Conservation (phyloP, 1,284 basidiomycete species). For the Omphalotus olearius region DNA sequence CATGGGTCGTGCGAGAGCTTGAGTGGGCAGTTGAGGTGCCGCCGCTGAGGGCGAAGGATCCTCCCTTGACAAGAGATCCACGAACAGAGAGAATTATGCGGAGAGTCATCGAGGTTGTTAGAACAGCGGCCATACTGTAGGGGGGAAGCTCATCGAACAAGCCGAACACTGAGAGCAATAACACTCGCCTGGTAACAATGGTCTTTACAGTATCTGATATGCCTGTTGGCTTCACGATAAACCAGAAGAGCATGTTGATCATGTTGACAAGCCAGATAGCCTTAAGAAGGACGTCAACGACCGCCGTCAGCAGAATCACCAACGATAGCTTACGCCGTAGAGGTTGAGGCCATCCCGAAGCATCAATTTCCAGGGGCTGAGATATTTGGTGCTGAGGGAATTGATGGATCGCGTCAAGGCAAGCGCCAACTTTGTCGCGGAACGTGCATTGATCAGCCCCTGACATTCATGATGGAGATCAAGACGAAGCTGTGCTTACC, state of each 20-base stretch:
- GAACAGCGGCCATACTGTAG: conserved; percentile 67
- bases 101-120: conserved; percentile 79
- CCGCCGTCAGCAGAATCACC: conserved; percentile 2
- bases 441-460: neutral
- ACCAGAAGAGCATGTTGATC: conserved; percentile 78
- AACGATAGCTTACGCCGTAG: conserved; percentile 50
- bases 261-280: conserved; percentile 75
- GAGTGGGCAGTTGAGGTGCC: conserved; percentile 29
- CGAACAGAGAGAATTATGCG: conserved; percentile 78
- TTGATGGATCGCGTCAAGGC: conserved; percentile 60
- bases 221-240: conserved; percentile 65
- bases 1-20: conserved; percentile 44
- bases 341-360: conserved; percentile 82
- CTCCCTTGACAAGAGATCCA: conserved; percentile 63
- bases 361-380: conserved; percentile 77
- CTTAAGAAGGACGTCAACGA: conserved; percentile 24
- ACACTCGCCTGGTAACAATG: conserved; percentile 55
- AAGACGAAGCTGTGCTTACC: conserved; percentile 32
- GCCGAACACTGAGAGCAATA: neutral
- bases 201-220: conserved; percentile 66
- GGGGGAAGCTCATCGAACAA: conserved; percentile 3
- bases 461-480: neutral
- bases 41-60: conserved; percentile 61
- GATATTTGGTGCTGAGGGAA: conserved; percentile 53
- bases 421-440: conserved; percentile 46